Evolutionary conservation across 164 flowering plant species (phyloP).

Genomic region (Sextonia rubra): DNA sequence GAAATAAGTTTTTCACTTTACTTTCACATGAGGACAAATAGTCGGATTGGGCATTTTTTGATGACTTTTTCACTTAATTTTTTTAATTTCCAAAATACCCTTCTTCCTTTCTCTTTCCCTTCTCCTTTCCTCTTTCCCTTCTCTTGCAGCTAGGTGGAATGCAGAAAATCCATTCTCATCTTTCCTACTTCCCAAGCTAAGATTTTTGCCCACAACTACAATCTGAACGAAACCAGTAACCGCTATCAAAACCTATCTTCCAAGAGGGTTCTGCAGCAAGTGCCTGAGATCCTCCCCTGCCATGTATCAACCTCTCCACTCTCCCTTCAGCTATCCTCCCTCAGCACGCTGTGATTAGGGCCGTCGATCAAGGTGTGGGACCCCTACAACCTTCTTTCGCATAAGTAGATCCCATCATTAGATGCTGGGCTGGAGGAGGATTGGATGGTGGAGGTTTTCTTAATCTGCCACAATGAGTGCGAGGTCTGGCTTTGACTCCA

Average conservation of each 20-base stretch:
- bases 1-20: too few species aligned
- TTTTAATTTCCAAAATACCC: too few species aligned
- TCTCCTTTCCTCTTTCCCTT: too few species aligned
- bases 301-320: slow-evolving; percentile 35
- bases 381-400: slow-evolving; percentile 82
- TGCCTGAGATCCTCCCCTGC: slow-evolving; percentile 72
- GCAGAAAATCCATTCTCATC: too few species aligned
- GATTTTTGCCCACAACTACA: too few species aligned
- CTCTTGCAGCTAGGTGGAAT: too few species aligned
- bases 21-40: too few species aligned
- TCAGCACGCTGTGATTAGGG: slow-evolving; percentile 82
- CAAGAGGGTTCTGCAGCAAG: slow-evolving; percentile 90
- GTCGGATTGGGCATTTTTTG: too few species aligned
- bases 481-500: slow-evolving; percentile 70
- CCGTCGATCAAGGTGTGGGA: slow-evolving; percentile 98
- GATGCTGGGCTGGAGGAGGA: slow-evolving; percentile 43
- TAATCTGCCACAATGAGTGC: slow-evolving; percentile 86
- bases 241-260: background rate
- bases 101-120: too few species aligned
- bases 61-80: too few species aligned
- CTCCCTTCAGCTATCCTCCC: slow-evolving; percentile 32
- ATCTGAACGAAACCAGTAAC: slow-evolving; percentile 9
- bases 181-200: too few species aligned
- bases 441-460: slow-evolving; percentile 51
- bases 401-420: slow-evolving; percentile 43